Evolutionary conservation across 345 rosid species (phyloP).

Genomic region (Erucastrum elatum): DNA sequence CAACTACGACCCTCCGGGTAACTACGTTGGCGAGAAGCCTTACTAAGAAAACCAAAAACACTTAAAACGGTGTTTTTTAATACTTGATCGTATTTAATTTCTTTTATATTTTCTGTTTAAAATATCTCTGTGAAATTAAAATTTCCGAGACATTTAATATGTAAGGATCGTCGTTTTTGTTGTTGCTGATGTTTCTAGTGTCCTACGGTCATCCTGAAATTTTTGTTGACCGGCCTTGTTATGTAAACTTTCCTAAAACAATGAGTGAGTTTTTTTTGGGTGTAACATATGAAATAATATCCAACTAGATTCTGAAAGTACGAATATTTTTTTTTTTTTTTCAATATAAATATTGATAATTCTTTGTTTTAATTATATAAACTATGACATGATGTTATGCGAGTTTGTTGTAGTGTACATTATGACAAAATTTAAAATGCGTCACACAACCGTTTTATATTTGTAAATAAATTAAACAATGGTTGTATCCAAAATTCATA

Average conservation of each 20-base stretch:
- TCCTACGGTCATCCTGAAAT: conserved; percentile 15
- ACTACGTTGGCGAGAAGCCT: conserved; percentile 82
- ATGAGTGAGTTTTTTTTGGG: neutral
- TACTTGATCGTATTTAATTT: conserved; percentile 15
- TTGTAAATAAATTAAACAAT: no score
- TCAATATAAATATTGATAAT: no score
- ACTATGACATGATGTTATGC: no score
- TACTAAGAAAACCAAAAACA: conserved; percentile 42
- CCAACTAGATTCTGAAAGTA: no score
- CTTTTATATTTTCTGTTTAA: conserved; percentile 9
- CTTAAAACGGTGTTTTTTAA: neutral
- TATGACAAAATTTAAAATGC: no score
- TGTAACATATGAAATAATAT: neutral
- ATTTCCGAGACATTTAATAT: conserved; percentile 24
- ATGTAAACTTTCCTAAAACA: conserved; percentile 4
- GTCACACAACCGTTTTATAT: no score
- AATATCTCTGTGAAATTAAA: conserved; percentile 22
- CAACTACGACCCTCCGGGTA: conserved; percentile 97
- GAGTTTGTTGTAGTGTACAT: no score
- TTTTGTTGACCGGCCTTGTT: conserved; percentile 20
- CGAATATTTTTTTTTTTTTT: no score
- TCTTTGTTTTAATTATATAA: no score
- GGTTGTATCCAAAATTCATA: no score
- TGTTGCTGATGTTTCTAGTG: conserved; percentile 22
- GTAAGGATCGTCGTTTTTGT: conserved; percentile 11